Conservation (phyloP, 2,329 filamentous ascomycete genomes). For the Xylaria sp. region DNA sequence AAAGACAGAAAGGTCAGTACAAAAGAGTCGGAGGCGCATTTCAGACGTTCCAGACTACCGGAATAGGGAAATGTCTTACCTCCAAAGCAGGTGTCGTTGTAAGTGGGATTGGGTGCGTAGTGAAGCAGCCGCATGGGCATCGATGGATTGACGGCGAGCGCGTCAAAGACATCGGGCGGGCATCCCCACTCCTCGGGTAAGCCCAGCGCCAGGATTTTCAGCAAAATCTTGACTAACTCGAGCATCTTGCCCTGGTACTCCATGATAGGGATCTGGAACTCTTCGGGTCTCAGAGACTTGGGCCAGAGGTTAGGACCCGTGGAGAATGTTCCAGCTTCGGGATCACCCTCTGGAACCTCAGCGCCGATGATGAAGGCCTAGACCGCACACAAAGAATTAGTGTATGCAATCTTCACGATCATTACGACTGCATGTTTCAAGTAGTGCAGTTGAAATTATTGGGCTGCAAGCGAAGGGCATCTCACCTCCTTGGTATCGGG, state of each 20-base stretch:
- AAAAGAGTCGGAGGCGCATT: not conserved
- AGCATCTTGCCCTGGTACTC: conserved; percentile 40
- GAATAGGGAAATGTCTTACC: conserved; percentile 8
- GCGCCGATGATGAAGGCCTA: conserved; percentile 35
- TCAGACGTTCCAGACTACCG: not conserved
- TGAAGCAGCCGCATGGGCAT: conserved; percentile 39
- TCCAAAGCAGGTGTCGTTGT: conserved; percentile 36
- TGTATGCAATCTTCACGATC: no score
- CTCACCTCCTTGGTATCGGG: conserved; percentile 39
- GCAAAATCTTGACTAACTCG: conserved; percentile 34
- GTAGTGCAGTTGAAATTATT: no score
- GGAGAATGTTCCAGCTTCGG: conserved; percentile 38
- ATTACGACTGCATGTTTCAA: no score
- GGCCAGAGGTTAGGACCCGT: conserved; percentile 42
- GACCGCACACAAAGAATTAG: no score
- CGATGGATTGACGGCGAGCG: conserved; percentile 31
- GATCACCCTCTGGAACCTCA: conserved; percentile 35
- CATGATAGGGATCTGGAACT: conserved; percentile 37
- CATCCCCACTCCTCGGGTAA: conserved; percentile 35
- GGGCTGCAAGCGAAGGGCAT: no score
- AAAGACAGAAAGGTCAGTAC: not conserved
- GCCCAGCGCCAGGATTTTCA: conserved; percentile 35
- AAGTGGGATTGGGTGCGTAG: conserved; percentile 34
- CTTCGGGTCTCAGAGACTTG: conserved; percentile 30
- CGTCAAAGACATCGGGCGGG: conserved; percentile 31